These are phyloP conservation scores for Chlorella sp. DNA, from an alignment of 139 green algal genomes.

Conservation along the genomic window DNA sequence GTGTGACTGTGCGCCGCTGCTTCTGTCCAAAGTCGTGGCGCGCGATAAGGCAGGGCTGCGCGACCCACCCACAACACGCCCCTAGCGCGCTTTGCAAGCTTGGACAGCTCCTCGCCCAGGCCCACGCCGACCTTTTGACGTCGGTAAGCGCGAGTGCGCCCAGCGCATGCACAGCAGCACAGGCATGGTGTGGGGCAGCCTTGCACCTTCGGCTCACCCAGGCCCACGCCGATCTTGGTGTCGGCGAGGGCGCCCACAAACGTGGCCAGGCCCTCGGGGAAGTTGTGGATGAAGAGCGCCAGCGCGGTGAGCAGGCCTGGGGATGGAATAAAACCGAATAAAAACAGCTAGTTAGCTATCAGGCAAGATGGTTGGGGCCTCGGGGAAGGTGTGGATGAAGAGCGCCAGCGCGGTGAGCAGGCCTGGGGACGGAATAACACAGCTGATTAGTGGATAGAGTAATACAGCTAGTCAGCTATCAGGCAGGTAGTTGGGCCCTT, in stretches of 20 bases:
- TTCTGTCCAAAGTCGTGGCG: too few relatives aligned
- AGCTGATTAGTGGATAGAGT: too few relatives aligned
- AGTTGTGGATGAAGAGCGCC: conserved; percentile 75
- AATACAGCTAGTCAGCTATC: too few relatives aligned
- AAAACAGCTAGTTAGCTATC: too few relatives aligned
- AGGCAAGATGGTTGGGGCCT: conserved; percentile 75
- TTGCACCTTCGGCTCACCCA: not conserved
- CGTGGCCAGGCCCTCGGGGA: conserved; percentile 75
- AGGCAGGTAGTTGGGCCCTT: conserved; percentile 75
- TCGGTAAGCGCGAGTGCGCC: too few relatives aligned
- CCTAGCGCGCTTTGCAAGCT: too few relatives aligned
- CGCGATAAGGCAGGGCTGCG: too few relatives aligned
- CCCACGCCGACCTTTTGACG: too few relatives aligned
- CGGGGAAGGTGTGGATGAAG: conserved; percentile 77
- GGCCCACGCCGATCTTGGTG: conserved; percentile 28
- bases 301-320: conserved; percentile 54
- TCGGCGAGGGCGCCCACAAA: conserved; percentile 67
- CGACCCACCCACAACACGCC: too few relatives aligned
- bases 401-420: conserved; percentile 64
- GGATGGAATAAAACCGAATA: not conserved
- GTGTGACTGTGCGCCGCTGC: too few relatives aligned
- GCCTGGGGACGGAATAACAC: not conserved
- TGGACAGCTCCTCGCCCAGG: too few relatives aligned
- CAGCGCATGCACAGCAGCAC: not conserved
- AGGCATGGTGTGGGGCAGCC: not conserved